Evolutionary conservation across 495 filamentous ascomycete genomes (phyloP).

Genomic region (Neurospora sp.): DNA sequence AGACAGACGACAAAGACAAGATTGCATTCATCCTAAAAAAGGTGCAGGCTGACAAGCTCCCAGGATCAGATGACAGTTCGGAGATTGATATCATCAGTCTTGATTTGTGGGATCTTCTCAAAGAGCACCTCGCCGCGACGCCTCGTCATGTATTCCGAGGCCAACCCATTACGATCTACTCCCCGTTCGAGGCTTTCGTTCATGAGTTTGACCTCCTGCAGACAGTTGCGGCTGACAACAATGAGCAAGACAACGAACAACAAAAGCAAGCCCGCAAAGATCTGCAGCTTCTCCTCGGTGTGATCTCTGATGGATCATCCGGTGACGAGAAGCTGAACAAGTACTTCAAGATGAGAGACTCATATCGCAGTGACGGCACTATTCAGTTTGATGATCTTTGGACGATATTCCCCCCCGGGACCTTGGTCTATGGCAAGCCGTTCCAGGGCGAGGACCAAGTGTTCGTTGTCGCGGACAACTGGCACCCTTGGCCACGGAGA

Average conservation of each 20-base stretch:
- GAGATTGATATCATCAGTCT: not conserved
- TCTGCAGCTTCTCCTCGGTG: not conserved
- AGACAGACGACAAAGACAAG: slow-evolving; percentile 12
- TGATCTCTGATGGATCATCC: slow-evolving; percentile 1
- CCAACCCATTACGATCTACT: not conserved
- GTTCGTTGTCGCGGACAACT: slow-evolving; percentile 1
- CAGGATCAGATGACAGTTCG: not conserved
- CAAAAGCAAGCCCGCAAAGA: not conserved
- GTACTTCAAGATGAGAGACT: slow-evolving; percentile 1
- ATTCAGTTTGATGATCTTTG: slow-evolving; percentile 3
- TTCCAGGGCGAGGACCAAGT: not conserved
- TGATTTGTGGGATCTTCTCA: not conserved
- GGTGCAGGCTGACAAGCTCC: not conserved
- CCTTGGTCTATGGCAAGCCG: not conserved
- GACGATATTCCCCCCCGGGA: slow-evolving; percentile 2
- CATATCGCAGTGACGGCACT: not conserved
- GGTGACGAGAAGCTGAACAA: slow-evolving; percentile 4
- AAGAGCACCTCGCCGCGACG: not conserved
- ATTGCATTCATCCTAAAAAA: slow-evolving; percentile 7
- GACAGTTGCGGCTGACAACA: not conserved
- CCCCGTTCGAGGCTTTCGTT: not conserved
- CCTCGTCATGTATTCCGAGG: not conserved
- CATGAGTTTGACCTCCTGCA: not conserved
- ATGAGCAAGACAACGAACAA: not conserved
- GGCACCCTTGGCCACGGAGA: not conserved